These are phyloP conservation scores for Trichoderma virens DNA, from an alignment of 495 filamentous ascomycete species.

Conservation along the genomic window DNA sequence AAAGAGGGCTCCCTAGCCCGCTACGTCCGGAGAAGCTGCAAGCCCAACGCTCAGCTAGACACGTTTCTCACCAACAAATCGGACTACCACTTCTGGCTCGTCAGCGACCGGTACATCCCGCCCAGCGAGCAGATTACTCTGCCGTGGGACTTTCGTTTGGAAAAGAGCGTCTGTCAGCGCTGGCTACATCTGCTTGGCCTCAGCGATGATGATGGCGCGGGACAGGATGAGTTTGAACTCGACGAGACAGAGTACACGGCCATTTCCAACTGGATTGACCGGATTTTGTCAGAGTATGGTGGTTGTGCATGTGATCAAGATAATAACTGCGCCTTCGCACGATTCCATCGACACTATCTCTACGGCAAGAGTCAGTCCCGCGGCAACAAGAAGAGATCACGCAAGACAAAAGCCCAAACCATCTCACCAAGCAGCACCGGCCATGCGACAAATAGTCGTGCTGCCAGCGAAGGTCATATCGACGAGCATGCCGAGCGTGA, in stretches of 20 bases:
- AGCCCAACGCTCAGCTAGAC: slow-evolving; percentile 72
- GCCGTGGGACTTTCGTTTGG: slow-evolving; percentile 47
- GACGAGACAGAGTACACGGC: slow-evolving; percentile 44
- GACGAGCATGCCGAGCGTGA: slow-evolving; percentile 51
- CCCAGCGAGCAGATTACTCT: slow-evolving; percentile 48
- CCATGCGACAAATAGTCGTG: slow-evolving; percentile 67
- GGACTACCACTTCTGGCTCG: slow-evolving; percentile 83
- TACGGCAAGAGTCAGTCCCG: slow-evolving; percentile 43
- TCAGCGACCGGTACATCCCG: slow-evolving; percentile 65
- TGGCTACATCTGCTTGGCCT: slow-evolving; percentile 44
- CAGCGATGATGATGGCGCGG: slow-evolving; percentile 32
- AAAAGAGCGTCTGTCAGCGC: slow-evolving; percentile 32
- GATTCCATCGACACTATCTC: slow-evolving; percentile 59
- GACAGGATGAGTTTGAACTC: slow-evolving; percentile 29
- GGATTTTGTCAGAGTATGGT: slow-evolving; percentile 75
- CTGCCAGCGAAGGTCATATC: slow-evolving; percentile 60
- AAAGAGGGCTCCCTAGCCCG: slow-evolving; percentile 75
- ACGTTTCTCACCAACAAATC: slow-evolving; percentile 67
- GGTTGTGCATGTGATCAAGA: slow-evolving; percentile 74
- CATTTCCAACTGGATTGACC: slow-evolving; percentile 51
- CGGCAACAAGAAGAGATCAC: slow-evolving; percentile 51
- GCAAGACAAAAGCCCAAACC: slow-evolving; percentile 44
- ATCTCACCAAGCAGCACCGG: slow-evolving; percentile 63
- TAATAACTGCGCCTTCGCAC: slow-evolving; percentile 58
- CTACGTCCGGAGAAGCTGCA: slow-evolving; percentile 82